Evolutionary conservation across 2,329 filamentous ascomycete genomes (phyloP), one percentile per base, ranked within the genome.

Genomic region (Hypoxylon sp.): DNA sequence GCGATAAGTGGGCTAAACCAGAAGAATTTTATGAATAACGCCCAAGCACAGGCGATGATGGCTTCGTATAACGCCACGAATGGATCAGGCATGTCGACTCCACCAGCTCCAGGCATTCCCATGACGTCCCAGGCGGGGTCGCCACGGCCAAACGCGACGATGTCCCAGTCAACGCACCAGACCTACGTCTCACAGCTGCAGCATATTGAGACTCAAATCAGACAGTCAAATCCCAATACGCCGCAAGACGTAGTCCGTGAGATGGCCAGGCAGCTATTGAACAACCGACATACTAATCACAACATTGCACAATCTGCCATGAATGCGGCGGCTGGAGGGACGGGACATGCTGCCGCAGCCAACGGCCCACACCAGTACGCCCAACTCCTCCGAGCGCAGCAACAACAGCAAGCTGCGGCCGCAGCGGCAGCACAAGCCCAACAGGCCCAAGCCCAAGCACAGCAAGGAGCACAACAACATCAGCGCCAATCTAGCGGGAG

Each of bases 311-410:
- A 85, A 65, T 82, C 81, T 22, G 84, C 84, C 1, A 86, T 87
- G 83, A 85, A 82, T 68, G 82, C 84, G 26, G 85, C 85, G 1
- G 83, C 84, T 2, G 85, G 85, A 8, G 82, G 77, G 12, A 78
- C 80, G 3, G 80, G 80, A 6, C 82, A 85, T 66, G 77, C 83
- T 12, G 80, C 81, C 2, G 80, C 85, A 55, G 79, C 83, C 14
- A 85, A 82, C 52, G 81, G 82, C 60, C 86, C 86, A 26, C 85
- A 88, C 40, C 86, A 88, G 65, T 88, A 88, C 71, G 86, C 86
- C 1, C 85, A 86, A 59, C 77, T 88, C 32, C 80, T 88, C 7
- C 78, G 86, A 45, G 84, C 86, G 38, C 86, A 88, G 69, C 85
- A 87, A 65, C 84, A 86, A 65, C 79, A 81, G 26, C 82, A 82